Evolutionary conservation across 75 land plant genomes (phyloP), one percentile per base, ranked within the genome.

Genomic region (Azolla pinnata): DNA sequence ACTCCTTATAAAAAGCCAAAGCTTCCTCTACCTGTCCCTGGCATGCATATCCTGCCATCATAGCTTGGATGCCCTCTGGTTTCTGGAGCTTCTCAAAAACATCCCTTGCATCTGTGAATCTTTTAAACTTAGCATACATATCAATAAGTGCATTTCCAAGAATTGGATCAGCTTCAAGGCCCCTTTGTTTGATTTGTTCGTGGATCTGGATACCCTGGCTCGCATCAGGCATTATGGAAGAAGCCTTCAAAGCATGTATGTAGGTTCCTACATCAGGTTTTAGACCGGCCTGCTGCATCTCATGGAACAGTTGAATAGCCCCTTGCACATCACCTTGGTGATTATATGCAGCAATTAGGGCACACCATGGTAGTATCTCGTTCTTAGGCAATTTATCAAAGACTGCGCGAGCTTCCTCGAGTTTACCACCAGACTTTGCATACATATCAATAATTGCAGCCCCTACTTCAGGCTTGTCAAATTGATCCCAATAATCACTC

Each of bases 101-200:
- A 19, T 25, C 44, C 27, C 56, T 56, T 30, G 85, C 85, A 52
- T 69, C 58, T 1, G 61, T 69, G 16, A 68, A 26, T 10, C 33
- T 31, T 32, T 75, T 67, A 46, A 59, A 73, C 69, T 82, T 82
- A 2, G 79, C 67, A 57, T 82, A 82, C 79, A 85, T 67, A n/a
- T 79, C 82, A 14, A 85, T 61, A 33, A 82, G 69, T 1, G 85
- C 76, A 54, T 66, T 72, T 23, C 71, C 80, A 8, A 82, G 69
- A 60, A 62, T 74, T 56, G 72, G 58, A 54, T 84, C 79, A 16
- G 51, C 40, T 21, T 47, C 59, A 24, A 75, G 58, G 20, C 79
- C 82, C 50, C 19, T 60, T 54, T 76, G 69, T 2, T 70, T 61
- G 10, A 56, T 73, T 31, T 40, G 67, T 46, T 73, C 78, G 58